phyloP scores from a whole-genome alignment of 2,329 filamentous ascomycete species.

The Fusarium sp. region DNA sequence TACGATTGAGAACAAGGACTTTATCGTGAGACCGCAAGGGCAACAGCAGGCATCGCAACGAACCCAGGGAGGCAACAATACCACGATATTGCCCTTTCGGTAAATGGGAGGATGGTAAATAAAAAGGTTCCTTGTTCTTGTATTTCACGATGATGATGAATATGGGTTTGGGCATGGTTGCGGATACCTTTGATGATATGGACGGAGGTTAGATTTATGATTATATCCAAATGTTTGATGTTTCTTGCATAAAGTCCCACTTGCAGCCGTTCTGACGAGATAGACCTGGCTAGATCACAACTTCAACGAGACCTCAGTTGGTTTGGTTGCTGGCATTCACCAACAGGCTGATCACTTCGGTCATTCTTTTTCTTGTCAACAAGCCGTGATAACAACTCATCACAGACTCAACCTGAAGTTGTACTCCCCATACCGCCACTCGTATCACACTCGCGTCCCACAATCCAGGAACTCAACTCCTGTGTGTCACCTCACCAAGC shows the following conservation, averaged over 20 bases:
- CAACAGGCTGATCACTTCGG: not conserved
- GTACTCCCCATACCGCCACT: constrained; percentile 7
- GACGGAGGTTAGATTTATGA: constrained; percentile 40
- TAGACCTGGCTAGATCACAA: not conserved
- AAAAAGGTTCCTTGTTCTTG: constrained; percentile 10
- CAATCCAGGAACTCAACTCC: constrained; percentile 30
- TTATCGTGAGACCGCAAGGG: constrained; percentile 61
- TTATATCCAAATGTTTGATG: constrained; percentile 38
- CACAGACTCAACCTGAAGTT: constrained; percentile 21
- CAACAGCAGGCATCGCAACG: constrained; percentile 52
- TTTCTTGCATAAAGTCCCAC: not conserved
- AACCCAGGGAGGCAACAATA: constrained; percentile 44
- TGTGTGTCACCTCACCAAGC: constrained; percentile 16
- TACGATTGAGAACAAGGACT: constrained; percentile 87
- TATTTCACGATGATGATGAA: constrained; percentile 39
- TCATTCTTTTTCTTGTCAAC: not conserved
- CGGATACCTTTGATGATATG: constrained; percentile 40
- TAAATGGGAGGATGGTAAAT: constrained; percentile 33
- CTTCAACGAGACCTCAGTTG: not conserved
- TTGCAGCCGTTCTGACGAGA: not conserved
- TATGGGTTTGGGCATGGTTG: constrained; percentile 26
- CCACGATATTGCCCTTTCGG: constrained; percentile 52
- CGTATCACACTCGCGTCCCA: constrained; percentile 37
- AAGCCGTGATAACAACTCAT: not conserved
- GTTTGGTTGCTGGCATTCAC: not conserved